Base-by-base conservation (phyloP, 495 filamentous ascomycete genomes). In the Lasiosphaeria ovina region DNA sequence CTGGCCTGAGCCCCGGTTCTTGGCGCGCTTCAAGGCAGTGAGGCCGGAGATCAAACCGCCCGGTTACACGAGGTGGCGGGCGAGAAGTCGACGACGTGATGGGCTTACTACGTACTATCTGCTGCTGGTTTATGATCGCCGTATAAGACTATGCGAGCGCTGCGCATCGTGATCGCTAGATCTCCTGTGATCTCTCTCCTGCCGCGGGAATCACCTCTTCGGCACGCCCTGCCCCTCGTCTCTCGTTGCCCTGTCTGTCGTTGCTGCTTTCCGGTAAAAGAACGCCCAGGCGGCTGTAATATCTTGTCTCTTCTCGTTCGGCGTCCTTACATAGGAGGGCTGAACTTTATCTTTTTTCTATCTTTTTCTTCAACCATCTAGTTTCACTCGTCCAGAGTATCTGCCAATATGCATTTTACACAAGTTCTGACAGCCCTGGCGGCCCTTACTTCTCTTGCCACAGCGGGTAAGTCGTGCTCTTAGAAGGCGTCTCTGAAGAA, bases 391-490 rank as follows among this genome's bases (percentile, higher is more conserved):
- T 14, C n/a, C 35, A n/a, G 54, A 59, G 66, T 48, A 47, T 11
- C 12, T n/a, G 44, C 44, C 7, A 47, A 9, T 7, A 76, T 76
- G 73, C 57, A 62, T 57, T 67, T 69, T 52, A 62, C 33, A 17
- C 60, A 66, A 36, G 56, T 66, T 47, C 60, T 69, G 31, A 58
- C 66, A 17, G 64, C 69, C 68, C 61, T 74, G 3, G 51, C 63
- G 65, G 67, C 70, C 65, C 53, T 74, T 12, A 54, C 50, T 33
- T 68, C 62, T 9, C 58, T 74, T 47, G 73, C 58, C 36, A 59
- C 64, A 16, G 67, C 69, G 16, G 70, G 72, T 75, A 60, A 60
- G 68, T 56, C 11, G 51, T 24, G 24, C 2, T 24, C 24, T 24
- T 24, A 24, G 24, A 2, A 24, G 0, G 24, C 12, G 35, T 48